Evolutionary conservation across 164 flowering plant genomes (phyloP).

Genomic region (Kalanchoe fedtschenkoi): DNA sequence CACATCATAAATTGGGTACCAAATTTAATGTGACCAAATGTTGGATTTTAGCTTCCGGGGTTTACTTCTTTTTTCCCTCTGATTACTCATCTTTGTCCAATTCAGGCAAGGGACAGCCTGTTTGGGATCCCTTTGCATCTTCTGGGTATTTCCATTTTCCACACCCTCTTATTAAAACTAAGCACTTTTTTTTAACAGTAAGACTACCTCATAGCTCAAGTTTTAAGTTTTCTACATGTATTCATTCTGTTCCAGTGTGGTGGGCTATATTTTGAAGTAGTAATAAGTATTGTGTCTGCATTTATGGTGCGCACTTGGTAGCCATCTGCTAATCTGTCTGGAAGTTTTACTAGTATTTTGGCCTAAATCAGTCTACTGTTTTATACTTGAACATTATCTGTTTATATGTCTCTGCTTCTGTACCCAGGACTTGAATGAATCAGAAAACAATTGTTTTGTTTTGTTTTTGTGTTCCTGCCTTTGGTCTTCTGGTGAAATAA

Average conservation of each 20-base stretch:
- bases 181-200: neutral
- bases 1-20: slow-evolving; percentile 5
- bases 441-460: neutral
- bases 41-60: slow-evolving; percentile 25
- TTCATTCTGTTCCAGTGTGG: slow-evolving; percentile 18
- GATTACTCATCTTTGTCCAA: slow-evolving; percentile 7
- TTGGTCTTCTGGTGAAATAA: neutral
- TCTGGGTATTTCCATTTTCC: slow-evolving; percentile 16
- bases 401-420: too few species aligned
- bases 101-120: slow-evolving; percentile 14
- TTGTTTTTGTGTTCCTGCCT: too few species aligned
- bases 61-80: slow-evolving; percentile 5
- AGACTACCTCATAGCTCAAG: slow-evolving; percentile 1
- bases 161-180: neutral
- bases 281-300: slow-evolving; percentile 22
- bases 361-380: neutral
- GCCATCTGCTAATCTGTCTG: slow-evolving; percentile 6
- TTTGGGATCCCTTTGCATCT: slow-evolving; percentile 15
- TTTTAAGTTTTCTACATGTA: slow-evolving; percentile 3
- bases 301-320: slow-evolving; percentile 9
- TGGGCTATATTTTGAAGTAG: slow-evolving; percentile 12
- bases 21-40: slow-evolving; percentile 8
- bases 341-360: slow-evolving; percentile 4
- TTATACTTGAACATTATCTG: neutral
- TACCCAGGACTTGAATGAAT: neutral